Base-by-base conservation (phyloP, 2,329 filamentous ascomycete genomes). In the Colletotrichum trifolii region DNA sequence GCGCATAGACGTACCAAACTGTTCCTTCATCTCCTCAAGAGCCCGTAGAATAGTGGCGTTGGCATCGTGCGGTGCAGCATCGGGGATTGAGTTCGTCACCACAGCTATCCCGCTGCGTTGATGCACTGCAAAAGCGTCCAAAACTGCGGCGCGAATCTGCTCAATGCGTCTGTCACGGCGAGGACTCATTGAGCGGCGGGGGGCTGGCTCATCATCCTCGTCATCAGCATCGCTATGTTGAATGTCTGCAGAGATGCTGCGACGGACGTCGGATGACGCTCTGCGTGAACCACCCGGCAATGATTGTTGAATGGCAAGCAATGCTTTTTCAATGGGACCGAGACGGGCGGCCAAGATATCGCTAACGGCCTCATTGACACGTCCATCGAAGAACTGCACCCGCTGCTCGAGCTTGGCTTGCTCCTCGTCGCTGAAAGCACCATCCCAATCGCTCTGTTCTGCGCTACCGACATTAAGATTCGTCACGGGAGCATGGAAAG, bases 141-240 rank as follows among this genome's bases (percentile, higher is more conserved):
- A 79, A 34, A 95, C 85, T 47, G 88, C 87, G 33, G 82, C 81
- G 58, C 90, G 90, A 69, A 99, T 93, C 75, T 95, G 93, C 63
- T 97, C 94, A 71, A 94, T 77, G 71, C 88, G 93, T 71, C 90
- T 89, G 73, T 97, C 93, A 67, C 90, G 87, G 62, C 87, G 86
- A 15, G 94, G 93, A 70, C 94, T 97, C 70, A 89, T 84, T 6
- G 91, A 91, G 55, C 92, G 89, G 74, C 88, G 84, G 67, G 83
- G 79, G 64, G 79, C 67, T 60, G 88, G 85, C 61, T 90, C 92
- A 25, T 97, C 94, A 69, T 96, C 94, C 73, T 97, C 94, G 67
- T 97, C 94, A 75, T 98, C 95, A 10, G 96, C 95, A 78, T 98
- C 96, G 74, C 95, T 97, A 64, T 96, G 89, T 52, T 87, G 83